Conservation (phyloP, 306 rosid species). For the Vigna hirtella region DNA sequence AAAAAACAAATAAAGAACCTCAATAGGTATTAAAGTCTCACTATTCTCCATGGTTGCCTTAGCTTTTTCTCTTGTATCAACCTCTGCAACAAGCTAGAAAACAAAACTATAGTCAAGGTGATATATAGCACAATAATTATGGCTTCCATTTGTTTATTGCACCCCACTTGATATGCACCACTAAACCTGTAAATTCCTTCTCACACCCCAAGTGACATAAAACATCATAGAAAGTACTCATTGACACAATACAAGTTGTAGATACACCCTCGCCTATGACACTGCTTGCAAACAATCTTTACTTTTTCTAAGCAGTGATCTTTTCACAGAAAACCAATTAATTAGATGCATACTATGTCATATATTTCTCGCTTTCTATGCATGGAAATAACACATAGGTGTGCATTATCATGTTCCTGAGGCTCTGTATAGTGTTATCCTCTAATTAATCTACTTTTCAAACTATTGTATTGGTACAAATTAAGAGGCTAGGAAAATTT, state of each 20-base stretch:
- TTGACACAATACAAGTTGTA: neutral
- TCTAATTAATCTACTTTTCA: too few relatives aligned
- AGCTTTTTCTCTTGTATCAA: slow-evolving; percentile 44
- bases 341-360: neutral
- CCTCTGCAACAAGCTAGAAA: slow-evolving; percentile 15
- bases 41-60: slow-evolving; percentile 46
- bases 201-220: neutral
- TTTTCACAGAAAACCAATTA: neutral
- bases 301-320: neutral
- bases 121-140: neutral
- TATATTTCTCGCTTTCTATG: neutral
- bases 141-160: neutral
- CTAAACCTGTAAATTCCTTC: neutral
- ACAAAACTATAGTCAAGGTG: slow-evolving; percentile 11
- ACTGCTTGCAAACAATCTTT: neutral
- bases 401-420: neutral
- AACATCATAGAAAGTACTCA: slow-evolving; percentile 1
- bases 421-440: too few relatives aligned
- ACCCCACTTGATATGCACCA: neutral
- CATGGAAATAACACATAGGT: neutral
- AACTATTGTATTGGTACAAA: too few relatives aligned
- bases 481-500: too few relatives aligned
- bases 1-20: too few relatives aligned
- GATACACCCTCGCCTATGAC: neutral
- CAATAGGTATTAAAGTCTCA: neutral